Evolutionary conservation across 768 basidiomycete species (phyloP).

Genomic region (Vararia minispora): DNA sequence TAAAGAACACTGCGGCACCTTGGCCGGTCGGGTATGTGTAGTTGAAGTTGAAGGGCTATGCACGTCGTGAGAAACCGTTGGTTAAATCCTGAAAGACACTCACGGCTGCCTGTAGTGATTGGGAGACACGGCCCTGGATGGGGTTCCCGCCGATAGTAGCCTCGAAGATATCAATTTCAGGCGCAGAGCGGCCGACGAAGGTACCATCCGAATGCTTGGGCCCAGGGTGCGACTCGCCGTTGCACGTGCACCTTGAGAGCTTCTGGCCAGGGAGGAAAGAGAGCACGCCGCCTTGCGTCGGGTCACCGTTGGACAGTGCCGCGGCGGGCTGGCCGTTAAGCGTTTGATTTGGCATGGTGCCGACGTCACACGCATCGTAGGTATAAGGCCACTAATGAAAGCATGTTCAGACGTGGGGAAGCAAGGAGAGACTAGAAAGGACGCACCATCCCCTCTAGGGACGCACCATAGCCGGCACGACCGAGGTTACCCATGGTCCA

Average conservation of each 20-base stretch:
- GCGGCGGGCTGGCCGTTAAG: constrained; percentile 49
- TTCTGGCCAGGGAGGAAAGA: constrained; percentile 80
- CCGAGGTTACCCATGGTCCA: constrained; percentile 82
- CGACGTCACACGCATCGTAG: constrained; percentile 84
- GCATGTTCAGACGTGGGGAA: no score
- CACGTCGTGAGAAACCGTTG: constrained; percentile 15
- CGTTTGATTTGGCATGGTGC: constrained; percentile 82
- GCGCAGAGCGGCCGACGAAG: constrained; percentile 54
- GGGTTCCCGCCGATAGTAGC: constrained; percentile 21
- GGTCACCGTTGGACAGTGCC: constrained; percentile 52
- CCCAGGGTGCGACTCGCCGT: constrained; percentile 37
- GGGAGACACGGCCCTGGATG: constrained; percentile 7
- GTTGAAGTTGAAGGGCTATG: constrained; percentile 10
- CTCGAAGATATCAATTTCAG: constrained; percentile 66
- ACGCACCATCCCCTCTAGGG: constrained; percentile 68
- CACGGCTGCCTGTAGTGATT: constrained; percentile 13
- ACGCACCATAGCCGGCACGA: constrained; percentile 81
- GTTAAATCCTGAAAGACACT: background rate
- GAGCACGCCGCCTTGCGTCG: constrained; percentile 37
- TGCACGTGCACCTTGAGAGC: constrained; percentile 22
- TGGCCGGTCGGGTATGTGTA: constrained; percentile 45
- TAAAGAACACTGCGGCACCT: constrained; percentile 47
- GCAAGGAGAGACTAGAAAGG: constrained; percentile 2
- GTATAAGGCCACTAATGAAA: constrained; percentile 63
- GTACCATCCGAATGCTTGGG: constrained; percentile 41